A percentile compares a stretch with the other conserved stretches of the same genome.
Evolutionary conservation across 441 rosid genomes (phyloP).

Genomic region (Dalechampia spathulata): DNA sequence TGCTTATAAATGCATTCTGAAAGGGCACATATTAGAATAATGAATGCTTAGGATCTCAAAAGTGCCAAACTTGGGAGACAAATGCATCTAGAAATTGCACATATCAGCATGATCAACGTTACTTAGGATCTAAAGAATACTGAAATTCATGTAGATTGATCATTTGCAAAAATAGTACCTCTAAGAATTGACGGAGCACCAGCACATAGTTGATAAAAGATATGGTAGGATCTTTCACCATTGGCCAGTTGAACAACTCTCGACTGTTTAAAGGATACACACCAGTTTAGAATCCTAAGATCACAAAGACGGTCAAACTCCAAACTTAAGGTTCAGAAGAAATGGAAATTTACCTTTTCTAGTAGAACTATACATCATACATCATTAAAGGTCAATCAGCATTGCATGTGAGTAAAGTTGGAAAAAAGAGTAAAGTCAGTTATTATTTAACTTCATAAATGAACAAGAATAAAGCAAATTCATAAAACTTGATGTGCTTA

Average conservation of each 20-base stretch:
- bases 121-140: no score
- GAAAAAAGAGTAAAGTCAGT: slow-evolving; percentile 33
- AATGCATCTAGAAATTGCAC: no score
- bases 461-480: slow-evolving; percentile 7
- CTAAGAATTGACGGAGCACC: slow-evolving; percentile 81
- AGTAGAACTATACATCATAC: slow-evolving; percentile 64
- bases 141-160: no score
- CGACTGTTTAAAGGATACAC: slow-evolving; percentile 54
- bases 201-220: slow-evolving; percentile 92
- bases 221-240: slow-evolving; percentile 93
- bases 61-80: no score
- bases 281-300: slow-evolving; percentile 24
- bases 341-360: slow-evolving; percentile 68
- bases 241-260: slow-evolving; percentile 83
- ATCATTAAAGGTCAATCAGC: slow-evolving; percentile 13
- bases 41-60: no score
- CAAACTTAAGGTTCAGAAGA: slow-evolving; percentile 5
- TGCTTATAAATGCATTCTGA: no score
- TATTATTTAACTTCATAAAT: slow-evolving; percentile 5
- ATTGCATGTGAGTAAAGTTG: slow-evolving; percentile 17
- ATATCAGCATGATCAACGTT: no score
- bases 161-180: no score
- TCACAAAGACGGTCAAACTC: slow-evolving; percentile 11
- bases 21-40: no score
- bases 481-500: slow-evolving; percentile 35